Conservation (phyloP, 2,329 filamentous ascomycete species). For the Emmonsiellopsis sp. region DNA sequence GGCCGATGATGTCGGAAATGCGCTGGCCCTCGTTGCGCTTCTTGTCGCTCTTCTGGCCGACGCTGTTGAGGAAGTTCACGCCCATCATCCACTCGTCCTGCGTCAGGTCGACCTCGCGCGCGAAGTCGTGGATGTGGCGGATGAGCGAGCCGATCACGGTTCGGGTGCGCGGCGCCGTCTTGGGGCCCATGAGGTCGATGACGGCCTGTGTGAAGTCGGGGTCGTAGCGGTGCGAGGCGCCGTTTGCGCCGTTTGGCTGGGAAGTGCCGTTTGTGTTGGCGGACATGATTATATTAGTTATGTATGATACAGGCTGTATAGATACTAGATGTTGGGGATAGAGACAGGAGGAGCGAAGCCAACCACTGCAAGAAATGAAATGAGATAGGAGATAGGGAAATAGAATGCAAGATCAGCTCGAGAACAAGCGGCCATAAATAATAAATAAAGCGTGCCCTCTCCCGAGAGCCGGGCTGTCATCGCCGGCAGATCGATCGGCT, state of each 20-base stretch:
- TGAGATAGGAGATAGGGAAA: too few species aligned
- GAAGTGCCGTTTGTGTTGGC: not conserved
- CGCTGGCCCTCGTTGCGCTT: slow-evolving; percentile 67
- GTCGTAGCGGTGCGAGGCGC: slow-evolving; percentile 35
- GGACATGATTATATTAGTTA: not conserved
- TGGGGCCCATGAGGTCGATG: slow-evolving; percentile 62
- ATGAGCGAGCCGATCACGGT: slow-evolving; percentile 56
- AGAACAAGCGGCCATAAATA: too few species aligned
- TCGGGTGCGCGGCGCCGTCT: slow-evolving; percentile 54
- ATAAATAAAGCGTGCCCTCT: too few species aligned
- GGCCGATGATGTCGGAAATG: slow-evolving; percentile 62
- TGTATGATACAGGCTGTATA: not conserved
- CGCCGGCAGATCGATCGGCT: too few species aligned
- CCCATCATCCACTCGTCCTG: slow-evolving; percentile 68
- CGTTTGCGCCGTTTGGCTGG: not conserved
- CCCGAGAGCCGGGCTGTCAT: too few species aligned
- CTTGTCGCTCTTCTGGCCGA: slow-evolving; percentile 58
- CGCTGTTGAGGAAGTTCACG: slow-evolving; percentile 64
- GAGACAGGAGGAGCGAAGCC: too few species aligned
- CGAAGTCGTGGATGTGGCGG: slow-evolving; percentile 67
- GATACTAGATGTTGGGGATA: not conserved
- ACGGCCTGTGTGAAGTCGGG: slow-evolving; percentile 63
- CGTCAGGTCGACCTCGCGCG: slow-evolving; percentile 66
- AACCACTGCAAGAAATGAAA: too few species aligned
- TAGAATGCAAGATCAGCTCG: too few species aligned